These are phyloP conservation scores for Diaporthe longicolla DNA, from an alignment of 2,329 filamentous ascomycete genomes.

Conservation along the genomic window DNA sequence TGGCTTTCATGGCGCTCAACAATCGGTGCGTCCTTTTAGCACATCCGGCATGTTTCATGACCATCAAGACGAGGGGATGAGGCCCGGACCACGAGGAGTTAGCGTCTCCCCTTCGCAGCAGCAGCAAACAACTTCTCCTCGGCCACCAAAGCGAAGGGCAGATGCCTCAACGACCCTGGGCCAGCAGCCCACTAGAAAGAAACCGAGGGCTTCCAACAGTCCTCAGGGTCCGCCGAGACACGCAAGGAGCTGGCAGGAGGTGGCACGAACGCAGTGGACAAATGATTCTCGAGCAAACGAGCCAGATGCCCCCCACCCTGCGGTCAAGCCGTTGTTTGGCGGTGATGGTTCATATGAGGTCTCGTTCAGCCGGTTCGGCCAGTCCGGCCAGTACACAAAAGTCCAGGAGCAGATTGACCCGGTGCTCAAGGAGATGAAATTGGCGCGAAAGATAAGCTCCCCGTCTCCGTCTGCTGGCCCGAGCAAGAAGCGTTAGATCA, in stretches of 20 bases:
- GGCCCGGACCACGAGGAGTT: neutral
- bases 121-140: neutral
- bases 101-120: neutral
- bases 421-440: neutral
- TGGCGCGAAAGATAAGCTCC: neutral
- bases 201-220: neutral
- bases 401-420: constrained; percentile 4
- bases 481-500: neutral
- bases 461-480: neutral
- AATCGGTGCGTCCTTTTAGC: neutral
- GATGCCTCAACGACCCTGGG: neutral
- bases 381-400: neutral
- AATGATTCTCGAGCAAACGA: neutral
- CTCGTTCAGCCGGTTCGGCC: constrained; percentile 1
- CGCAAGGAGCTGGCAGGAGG: constrained; percentile 11
- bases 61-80: neutral
- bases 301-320: neutral
- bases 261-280: constrained; percentile 3
- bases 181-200: constrained; percentile 5
- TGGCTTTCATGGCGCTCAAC: neutral
- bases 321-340: neutral
- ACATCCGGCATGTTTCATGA: neutral
- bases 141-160: neutral
- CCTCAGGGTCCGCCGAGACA: constrained; percentile 7
- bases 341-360: constrained; percentile 6